Evolutionary conservation across 2,329 filamentous ascomycete species (phyloP), one percentile per base, ranked within the genome.

Genomic region (Helotiales sp.): DNA sequence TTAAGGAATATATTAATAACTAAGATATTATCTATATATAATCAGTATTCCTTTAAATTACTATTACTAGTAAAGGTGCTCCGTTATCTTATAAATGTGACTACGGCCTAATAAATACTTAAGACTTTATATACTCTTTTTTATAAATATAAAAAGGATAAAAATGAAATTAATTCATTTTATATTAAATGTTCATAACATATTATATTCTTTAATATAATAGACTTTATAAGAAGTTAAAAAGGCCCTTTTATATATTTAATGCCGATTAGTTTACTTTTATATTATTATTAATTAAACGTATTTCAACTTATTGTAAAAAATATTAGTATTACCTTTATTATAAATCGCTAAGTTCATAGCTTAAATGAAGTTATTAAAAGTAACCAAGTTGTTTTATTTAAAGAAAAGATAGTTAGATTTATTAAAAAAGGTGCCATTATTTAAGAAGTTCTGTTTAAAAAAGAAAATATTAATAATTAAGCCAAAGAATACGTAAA

Each of bases 101-200:
- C 24, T 6, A 52, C 11, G n/a, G 49, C 13, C 15, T 15, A 30
- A 28, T 52, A 4, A 26, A 52, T 52, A n/a, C 24, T 52, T 15
- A 26, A 6, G 49, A 52, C n/a, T 15, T 52, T 11, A 8, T 15
- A 52, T 11, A 52, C 49, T 15, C 30, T 28, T 52, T 28, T 52
- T 15, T 52, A 15, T 15, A 52, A 28, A 52, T 52, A 52, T 52
- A 6, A 15, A 30, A 52, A 15, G 13, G 24, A 52, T n/a, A 4
- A 26, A 52, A 26, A 52, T 52, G 49, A 52, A 30, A 52, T 52
- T 52, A 52, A 15, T 52, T 52, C 49, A 13, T 52, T 52, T 52
- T 52, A 52, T 52, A 11, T 52, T 30, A 52, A 52, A n/a, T 15
- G 49, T 52, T 52, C 49, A 52, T 26, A 26, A 52, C 24, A 52